Evolutionary conservation across 129 eudicot genomes (phyloP).

Genomic region (Calendula officinalis): DNA sequence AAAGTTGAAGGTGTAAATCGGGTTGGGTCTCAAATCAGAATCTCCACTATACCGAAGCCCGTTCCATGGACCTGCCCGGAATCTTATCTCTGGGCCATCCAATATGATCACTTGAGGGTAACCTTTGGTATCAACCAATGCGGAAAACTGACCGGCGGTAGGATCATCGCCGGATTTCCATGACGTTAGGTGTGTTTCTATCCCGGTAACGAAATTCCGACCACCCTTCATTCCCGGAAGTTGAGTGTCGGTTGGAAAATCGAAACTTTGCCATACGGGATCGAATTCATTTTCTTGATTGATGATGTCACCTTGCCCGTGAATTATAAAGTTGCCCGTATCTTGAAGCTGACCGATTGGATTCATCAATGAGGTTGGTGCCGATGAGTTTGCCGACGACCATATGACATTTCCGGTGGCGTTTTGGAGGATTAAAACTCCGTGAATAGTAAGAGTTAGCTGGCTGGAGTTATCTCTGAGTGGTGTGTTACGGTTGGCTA

Average conservation of each 20-base stretch:
- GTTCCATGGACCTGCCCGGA: constrained; percentile 11
- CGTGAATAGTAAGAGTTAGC: too few species aligned
- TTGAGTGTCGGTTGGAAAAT: constrained; percentile 1
- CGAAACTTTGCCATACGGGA: constrained; percentile 13
- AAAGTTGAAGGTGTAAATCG: neutral
- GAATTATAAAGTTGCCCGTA: too few species aligned
- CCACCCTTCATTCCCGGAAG: constrained; percentile 16
- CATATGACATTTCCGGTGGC: too few species aligned
- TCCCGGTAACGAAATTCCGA: neutral
- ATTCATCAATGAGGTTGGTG: too few species aligned
- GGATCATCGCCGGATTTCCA: constrained; percentile 21
- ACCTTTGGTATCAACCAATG: neutral
- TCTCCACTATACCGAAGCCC: neutral
- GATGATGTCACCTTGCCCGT: too few species aligned
- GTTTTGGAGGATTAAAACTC: too few species aligned
- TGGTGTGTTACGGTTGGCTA: constrained; percentile 19
- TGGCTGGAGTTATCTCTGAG: neutral
- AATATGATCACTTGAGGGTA: neutral
- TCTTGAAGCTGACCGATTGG: too few species aligned
- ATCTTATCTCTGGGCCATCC: neutral
- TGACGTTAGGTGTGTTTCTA: neutral
- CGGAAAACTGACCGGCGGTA: constrained; percentile 1
- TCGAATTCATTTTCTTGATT: neutral
- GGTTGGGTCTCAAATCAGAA: neutral
- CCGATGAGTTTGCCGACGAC: too few species aligned